Percentiles rank a stretch among this genome's conserved stretches.
These are phyloP conservation scores for Penicillium argentinense DNA, from an alignment of 495 filamentous ascomycete genomes.

Conservation along the genomic window DNA sequence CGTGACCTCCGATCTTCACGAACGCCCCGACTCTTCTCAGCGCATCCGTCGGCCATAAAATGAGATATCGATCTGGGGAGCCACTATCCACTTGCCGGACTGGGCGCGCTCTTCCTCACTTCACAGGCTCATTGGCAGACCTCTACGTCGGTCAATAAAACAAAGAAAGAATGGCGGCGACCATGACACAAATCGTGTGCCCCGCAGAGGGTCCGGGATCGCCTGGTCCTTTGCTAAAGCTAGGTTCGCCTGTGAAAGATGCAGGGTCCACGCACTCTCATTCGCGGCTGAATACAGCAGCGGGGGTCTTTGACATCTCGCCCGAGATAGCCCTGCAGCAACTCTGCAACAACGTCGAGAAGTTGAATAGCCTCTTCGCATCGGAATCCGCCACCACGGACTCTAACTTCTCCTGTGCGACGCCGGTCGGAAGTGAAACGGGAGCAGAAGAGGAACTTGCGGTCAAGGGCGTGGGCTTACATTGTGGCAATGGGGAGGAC, in stretches of 20 bases:
- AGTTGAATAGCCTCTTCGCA: conserved; percentile 67
- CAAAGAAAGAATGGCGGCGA: conserved; percentile 20
- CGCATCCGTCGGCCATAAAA: conserved; percentile 29
- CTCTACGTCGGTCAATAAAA: conserved; percentile 26
- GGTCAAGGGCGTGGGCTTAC: conserved; percentile 27
- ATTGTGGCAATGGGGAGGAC: conserved; percentile 20
- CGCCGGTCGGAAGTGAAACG: conserved; percentile 58
- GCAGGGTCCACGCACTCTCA: conserved; percentile 18
- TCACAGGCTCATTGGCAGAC: conserved; percentile 7
- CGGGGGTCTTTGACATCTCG: conserved; percentile 69
- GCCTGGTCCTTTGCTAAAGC: conserved; percentile 16
- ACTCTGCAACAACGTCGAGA: conserved; percentile 69
- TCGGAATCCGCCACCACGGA: conserved; percentile 48
- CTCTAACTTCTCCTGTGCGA: conserved; percentile 45
- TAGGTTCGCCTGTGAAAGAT: conserved; percentile 14
- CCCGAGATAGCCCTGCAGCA: conserved; percentile 78
- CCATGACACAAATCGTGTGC: conserved; percentile 23
- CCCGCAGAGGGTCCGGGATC: conserved; percentile 3
- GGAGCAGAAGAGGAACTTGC: conserved; percentile 21
- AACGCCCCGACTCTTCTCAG: conserved; percentile 1
- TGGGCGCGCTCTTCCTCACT: conserved; percentile 22
- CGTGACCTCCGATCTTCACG: conserved; percentile 3
- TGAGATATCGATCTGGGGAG: conserved; percentile 31
- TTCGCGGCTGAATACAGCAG: conserved; percentile 6
- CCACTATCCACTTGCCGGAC: conserved; percentile 32